Evolutionary conservation across 1,284 basidiomycete species (phyloP).

Genomic region (Ceratobasidium sp.): DNA sequence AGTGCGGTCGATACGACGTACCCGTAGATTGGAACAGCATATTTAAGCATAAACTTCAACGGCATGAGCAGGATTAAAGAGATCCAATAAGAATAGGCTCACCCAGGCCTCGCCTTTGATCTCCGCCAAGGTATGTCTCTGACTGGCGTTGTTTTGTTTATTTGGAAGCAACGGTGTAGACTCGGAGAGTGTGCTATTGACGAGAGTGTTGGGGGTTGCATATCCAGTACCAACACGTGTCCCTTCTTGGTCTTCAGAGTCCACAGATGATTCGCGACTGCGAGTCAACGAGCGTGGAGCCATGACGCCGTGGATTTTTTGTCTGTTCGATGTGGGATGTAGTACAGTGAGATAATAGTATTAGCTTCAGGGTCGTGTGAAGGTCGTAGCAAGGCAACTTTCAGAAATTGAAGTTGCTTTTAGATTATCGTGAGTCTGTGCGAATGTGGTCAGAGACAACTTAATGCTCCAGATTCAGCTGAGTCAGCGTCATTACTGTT

Average conservation of each 20-base stretch:
- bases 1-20: slow-evolving; percentile 48
- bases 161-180: slow-evolving; percentile 14
- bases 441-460: too few relatives aligned
- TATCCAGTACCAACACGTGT: background rate
- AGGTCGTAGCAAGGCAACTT: too few relatives aligned
- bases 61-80: background rate
- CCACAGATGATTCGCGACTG: background rate
- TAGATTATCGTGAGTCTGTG: too few relatives aligned
- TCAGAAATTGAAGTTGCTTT: too few relatives aligned
- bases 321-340: too few relatives aligned
- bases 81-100: background rate
- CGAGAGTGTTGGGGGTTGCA: slow-evolving; percentile 14
- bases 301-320: too few relatives aligned
- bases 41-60: slow-evolving; percentile 58
- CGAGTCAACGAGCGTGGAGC: background rate
- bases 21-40: slow-evolving; percentile 72
- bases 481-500: too few relatives aligned
- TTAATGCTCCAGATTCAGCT: too few relatives aligned
- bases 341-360: too few relatives aligned
- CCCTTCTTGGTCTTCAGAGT: background rate
- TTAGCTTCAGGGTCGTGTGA: too few relatives aligned
- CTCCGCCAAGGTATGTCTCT: slow-evolving; percentile 1
- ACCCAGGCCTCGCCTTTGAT: slow-evolving; percentile 26
- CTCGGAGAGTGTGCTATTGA: slow-evolving; percentile 7
- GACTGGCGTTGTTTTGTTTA: background rate